These are phyloP conservation scores for Coemansia sp. DNA, from an alignment of 192 early-diverging fungal genomes.

Conservation along the genomic window DNA sequence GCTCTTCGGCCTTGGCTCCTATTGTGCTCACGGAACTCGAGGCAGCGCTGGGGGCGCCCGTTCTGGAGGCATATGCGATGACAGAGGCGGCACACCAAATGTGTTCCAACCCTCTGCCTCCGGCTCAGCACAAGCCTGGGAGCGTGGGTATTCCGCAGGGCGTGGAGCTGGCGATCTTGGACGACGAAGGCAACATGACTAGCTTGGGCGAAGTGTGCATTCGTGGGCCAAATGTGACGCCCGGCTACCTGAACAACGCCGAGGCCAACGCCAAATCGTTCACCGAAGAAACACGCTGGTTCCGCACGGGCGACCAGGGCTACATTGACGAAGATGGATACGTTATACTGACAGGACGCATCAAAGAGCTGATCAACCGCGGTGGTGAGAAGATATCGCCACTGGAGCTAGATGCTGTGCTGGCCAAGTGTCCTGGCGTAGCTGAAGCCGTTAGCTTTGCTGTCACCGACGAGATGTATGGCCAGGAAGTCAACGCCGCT, in stretches of 20 bases:
- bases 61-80: conserved; percentile 85
- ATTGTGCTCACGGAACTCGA: conserved; percentile 67
- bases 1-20: conserved; percentile 75
- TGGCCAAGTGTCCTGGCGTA: conserved; percentile 68
- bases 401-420: conserved; percentile 72
- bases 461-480: conserved; percentile 75
- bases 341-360: conserved; percentile 77
- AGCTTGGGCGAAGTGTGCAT: conserved; percentile 81
- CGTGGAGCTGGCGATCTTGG: conserved; percentile 70
- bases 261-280: conserved; percentile 65
- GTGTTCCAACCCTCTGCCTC: conserved; percentile 77
- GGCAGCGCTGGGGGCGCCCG: conserved; percentile 63
- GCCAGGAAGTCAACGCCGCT: conserved; percentile 79
- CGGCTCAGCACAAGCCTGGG: conserved; percentile 68
- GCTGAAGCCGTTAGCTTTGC: conserved; percentile 76
- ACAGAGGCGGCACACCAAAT: conserved; percentile 90
- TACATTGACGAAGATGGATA: conserved; percentile 77
- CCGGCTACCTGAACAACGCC: conserved; percentile 72
- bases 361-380: conserved; percentile 90
- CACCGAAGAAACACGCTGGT: conserved; percentile 62
- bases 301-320: conserved; percentile 86
- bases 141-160: conserved; percentile 78
- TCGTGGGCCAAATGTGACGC: conserved; percentile 78
- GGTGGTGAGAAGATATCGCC: conserved; percentile 93
- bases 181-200: conserved; percentile 37